These are phyloP conservation scores for Chrysosporium keratinophilum DNA, from an alignment of 2,329 filamentous ascomycete genomes.

Conservation along the genomic window DNA sequence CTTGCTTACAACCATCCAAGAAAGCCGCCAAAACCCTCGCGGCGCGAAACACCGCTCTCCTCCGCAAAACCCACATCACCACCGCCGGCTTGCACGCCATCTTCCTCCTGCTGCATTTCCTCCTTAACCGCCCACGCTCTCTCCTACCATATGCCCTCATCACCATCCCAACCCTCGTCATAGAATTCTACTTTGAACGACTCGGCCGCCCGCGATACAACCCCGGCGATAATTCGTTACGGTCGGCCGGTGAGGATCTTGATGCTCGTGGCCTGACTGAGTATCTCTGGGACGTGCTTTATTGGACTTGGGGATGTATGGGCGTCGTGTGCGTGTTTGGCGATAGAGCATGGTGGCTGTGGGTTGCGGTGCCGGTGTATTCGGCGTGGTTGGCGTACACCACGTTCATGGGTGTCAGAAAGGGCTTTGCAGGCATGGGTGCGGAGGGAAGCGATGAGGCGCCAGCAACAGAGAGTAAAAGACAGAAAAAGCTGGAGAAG, in stretches of 20 bases:
- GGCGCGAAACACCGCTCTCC: constrained; percentile 62
- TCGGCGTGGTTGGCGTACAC: constrained; percentile 39
- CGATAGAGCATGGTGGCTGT: constrained; percentile 65
- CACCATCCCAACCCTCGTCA: constrained; percentile 62
- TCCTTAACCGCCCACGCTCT: constrained; percentile 52
- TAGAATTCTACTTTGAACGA: constrained; percentile 76
- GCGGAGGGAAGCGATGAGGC: constrained; percentile 31
- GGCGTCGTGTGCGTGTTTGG: constrained; percentile 65
- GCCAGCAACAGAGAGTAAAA: constrained; percentile 36
- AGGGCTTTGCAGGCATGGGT: constrained; percentile 22
- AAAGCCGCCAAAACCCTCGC: constrained; percentile 53
- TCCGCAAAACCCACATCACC: constrained; percentile 73
- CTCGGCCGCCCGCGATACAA: constrained; percentile 69
- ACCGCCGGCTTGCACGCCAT: constrained; percentile 60
- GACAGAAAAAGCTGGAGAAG: constrained; percentile 46
- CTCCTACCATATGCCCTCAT: constrained; percentile 60
- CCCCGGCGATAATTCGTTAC: constrained; percentile 54
- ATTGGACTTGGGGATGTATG: constrained; percentile 79
- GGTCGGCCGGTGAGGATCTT: constrained; percentile 74
- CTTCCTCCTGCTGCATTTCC: constrained; percentile 62
- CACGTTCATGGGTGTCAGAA: constrained; percentile 39
- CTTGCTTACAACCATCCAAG: constrained; percentile 22
- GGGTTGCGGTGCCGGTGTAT: constrained; percentile 42
- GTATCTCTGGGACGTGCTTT: constrained; percentile 95
- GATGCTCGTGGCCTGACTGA: constrained; percentile 81